These are phyloP conservation scores for Suillus lakei DNA, from an alignment of 768 basidiomycete genomes.

Conservation along the genomic window DNA sequence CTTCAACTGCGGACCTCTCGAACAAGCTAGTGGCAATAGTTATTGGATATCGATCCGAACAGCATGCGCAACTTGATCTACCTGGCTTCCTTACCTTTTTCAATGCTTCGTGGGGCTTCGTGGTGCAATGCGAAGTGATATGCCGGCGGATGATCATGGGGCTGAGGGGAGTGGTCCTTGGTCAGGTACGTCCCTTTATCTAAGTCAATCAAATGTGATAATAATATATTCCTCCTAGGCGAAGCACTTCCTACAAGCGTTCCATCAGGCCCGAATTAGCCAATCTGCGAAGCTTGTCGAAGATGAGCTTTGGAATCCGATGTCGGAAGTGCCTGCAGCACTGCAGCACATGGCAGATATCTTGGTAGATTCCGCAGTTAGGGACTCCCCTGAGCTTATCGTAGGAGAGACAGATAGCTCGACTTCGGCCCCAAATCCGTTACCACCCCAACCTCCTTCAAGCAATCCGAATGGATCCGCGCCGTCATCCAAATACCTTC, in stretches of 20 bases:
- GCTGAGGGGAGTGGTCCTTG: slow-evolving; percentile 81
- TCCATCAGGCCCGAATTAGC: slow-evolving; percentile 82
- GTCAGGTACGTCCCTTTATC: slow-evolving; percentile 58
- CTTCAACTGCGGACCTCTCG: slow-evolving; percentile 82
- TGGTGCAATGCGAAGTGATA: slow-evolving; percentile 84
- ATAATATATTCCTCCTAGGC: slow-evolving; percentile 52
- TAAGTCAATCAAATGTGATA: neutral
- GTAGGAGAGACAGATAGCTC: slow-evolving; percentile 31
- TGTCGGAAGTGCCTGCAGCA: slow-evolving; percentile 62
- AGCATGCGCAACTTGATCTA: slow-evolving; percentile 74
- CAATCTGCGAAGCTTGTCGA: slow-evolving; percentile 90
- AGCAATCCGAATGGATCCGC: slow-evolving; percentile 26
- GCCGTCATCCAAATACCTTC: slow-evolving; percentile 59
- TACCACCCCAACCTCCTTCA: slow-evolving; percentile 26
- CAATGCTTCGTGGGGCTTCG: slow-evolving; percentile 87
- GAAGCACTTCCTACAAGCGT: slow-evolving; percentile 83
- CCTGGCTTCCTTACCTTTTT: slow-evolving; percentile 81
- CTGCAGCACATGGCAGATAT: slow-evolving; percentile 77
- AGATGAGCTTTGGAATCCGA: slow-evolving; percentile 92
- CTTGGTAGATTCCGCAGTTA: slow-evolving; percentile 81
- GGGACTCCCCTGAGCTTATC: slow-evolving; percentile 74
- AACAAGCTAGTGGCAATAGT: slow-evolving; percentile 83
- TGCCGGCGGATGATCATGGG: slow-evolving; percentile 93
- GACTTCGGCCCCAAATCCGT: slow-evolving; percentile 9
- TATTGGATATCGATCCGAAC: slow-evolving; percentile 76